Evolutionary conservation across 2,329 filamentous ascomycete species (phyloP).

Genomic region (Delphinella strobiligena): DNA sequence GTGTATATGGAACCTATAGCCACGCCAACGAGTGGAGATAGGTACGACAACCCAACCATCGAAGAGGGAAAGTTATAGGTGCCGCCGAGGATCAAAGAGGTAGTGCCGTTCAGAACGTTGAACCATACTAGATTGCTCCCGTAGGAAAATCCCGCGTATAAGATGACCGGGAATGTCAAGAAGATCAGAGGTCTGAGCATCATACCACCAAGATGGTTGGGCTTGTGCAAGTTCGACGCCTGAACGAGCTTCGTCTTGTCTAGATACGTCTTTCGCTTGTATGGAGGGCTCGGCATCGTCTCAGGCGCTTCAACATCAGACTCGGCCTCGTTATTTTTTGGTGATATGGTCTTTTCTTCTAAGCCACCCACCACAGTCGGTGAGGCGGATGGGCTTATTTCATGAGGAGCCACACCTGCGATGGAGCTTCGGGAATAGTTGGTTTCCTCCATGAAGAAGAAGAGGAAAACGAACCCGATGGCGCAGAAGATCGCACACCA

Average conservation of each 20-base stretch:
- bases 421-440: conserved; percentile 28
- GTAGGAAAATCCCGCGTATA: conserved; percentile 28
- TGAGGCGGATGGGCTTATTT: not conserved
- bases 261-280: conserved; percentile 19
- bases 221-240: conserved; percentile 18
- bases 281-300: not conserved
- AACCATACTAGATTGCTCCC: conserved; percentile 29
- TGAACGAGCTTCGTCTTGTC: conserved; percentile 23
- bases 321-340: not conserved
- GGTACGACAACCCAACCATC: conserved; percentile 27
- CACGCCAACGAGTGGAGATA: conserved; percentile 24
- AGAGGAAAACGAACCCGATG: conserved; percentile 38
- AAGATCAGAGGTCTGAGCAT: conserved; percentile 15
- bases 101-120: conserved; percentile 31
- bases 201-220: conserved; percentile 19
- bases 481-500: conserved; percentile 44
- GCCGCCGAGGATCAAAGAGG: conserved; percentile 26
- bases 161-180: conserved; percentile 26
- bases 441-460: conserved; percentile 51
- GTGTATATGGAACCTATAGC: conserved; percentile 24
- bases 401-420: conserved; percentile 1
- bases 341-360: not conserved
- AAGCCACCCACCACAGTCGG: not conserved
- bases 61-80: conserved; percentile 26
- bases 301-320: not conserved